Evolutionary conservation across 108 stramenopile genomes (phyloP).

Genomic region (Conticribra guillardii): DNA sequence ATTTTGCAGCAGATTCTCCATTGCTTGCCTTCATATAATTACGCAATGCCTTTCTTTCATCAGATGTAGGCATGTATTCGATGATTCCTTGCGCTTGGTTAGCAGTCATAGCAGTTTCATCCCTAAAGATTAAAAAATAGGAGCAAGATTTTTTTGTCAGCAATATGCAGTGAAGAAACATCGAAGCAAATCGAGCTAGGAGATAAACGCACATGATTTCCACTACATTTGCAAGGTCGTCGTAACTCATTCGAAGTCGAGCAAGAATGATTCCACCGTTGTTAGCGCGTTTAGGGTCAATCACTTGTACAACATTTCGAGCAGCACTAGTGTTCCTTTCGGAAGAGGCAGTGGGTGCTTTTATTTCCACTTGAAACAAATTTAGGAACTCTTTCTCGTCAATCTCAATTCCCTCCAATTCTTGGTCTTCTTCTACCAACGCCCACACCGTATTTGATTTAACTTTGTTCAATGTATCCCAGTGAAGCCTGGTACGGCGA

Average conservation of each 20-base stretch:
- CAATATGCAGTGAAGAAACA: not conserved
- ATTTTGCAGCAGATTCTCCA: slow-evolving; percentile 73
- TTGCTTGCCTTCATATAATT: slow-evolving; percentile 71
- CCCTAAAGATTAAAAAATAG: slow-evolving; percentile 20
- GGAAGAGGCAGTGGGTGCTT: slow-evolving; percentile 28
- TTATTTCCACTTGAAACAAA: slow-evolving; percentile 80
- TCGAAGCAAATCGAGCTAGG: too few relatives aligned
- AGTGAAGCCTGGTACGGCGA: slow-evolving; percentile 87
- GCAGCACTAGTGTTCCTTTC: slow-evolving; percentile 20
- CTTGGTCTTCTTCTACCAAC: slow-evolving; percentile 71
- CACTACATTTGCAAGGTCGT: slow-evolving; percentile 84
- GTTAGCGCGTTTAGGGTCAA: slow-evolving; percentile 91
- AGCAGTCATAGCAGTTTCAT: slow-evolving; percentile 70
- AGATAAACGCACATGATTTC: slow-evolving; percentile 56
- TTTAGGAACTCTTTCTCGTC: slow-evolving; percentile 84
- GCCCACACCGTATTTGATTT: slow-evolving; percentile 87
- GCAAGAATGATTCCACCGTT: slow-evolving; percentile 94
- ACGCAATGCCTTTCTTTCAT: slow-evolving; percentile 75
- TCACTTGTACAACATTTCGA: slow-evolving; percentile 72
- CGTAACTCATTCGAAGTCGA: slow-evolving; percentile 83
- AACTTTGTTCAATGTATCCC: slow-evolving; percentile 82
- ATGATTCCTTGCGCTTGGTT: slow-evolving; percentile 87
- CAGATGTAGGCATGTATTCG: slow-evolving; percentile 85
- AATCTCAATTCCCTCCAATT: slow-evolving; percentile 77
- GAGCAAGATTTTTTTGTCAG: not conserved